These are phyloP conservation scores for Mucor ambiguus DNA, from an alignment of 371 early-diverging fungal genomes.

Conservation along the genomic window DNA sequence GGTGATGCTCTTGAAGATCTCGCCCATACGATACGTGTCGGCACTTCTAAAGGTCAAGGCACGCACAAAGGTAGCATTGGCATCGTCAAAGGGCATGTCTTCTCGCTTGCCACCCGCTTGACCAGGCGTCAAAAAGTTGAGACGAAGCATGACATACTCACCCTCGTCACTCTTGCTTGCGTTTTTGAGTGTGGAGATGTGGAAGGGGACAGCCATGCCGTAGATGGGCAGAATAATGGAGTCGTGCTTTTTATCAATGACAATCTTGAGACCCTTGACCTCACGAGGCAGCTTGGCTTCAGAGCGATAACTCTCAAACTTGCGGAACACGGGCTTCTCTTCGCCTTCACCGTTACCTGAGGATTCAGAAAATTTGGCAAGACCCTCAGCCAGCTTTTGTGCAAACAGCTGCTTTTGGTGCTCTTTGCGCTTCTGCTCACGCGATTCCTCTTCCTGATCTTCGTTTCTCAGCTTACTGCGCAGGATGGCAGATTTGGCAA, in stretches of 20 bases:
- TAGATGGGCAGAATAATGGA: constrained; percentile 96
- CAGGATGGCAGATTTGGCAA: constrained; percentile 76
- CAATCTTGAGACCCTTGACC: constrained; percentile 75
- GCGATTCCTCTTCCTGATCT: constrained; percentile 79
- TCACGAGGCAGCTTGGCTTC: constrained; percentile 85
- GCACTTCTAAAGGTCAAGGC: constrained; percentile 90
- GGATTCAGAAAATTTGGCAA: constrained; percentile 73
- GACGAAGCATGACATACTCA: constrained; percentile 91
- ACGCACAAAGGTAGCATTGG: constrained; percentile 89
- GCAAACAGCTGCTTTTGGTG: constrained; percentile 90
- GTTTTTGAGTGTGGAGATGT: constrained; percentile 96
- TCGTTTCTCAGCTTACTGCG: constrained; percentile 89
- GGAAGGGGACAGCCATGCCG: constrained; percentile 98
- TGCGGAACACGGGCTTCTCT: constrained; percentile 73
- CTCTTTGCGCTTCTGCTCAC: constrained; percentile 76
- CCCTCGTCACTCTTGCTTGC: constrained; percentile 96
- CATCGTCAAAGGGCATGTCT: constrained; percentile 86
- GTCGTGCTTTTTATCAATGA: constrained; percentile 90
- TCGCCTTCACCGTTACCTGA: constrained; percentile 66
- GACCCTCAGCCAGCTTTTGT: constrained; percentile 76
- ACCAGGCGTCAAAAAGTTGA: constrained; percentile 97
- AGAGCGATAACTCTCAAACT: constrained; percentile 94
- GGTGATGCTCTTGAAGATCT: constrained; percentile 81
- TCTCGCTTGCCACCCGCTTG: constrained; percentile 92
- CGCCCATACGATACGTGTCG: constrained; percentile 82